Conservation (phyloP, 2,329 filamentous ascomycete species). For the Coniochaeta sp. region DNA sequence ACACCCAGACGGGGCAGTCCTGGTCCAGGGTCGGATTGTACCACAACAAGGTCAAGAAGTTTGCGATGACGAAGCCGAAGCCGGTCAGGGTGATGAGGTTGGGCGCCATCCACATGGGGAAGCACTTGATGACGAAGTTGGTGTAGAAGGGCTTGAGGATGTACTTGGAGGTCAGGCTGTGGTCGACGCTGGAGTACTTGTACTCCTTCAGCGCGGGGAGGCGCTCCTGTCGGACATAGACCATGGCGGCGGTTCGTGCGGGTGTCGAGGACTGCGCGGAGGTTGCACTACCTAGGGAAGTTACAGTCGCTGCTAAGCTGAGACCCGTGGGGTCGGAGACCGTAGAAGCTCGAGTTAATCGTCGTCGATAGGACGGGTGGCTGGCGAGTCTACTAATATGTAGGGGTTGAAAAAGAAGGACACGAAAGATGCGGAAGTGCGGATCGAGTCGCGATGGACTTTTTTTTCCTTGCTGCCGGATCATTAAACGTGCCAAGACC, state of each 20-base stretch:
- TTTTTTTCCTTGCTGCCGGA: no score
- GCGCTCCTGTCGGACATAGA: conserved; percentile 1
- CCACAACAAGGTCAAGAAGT: conserved; percentile 88
- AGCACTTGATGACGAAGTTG: conserved; percentile 86
- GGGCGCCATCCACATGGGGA: conserved; percentile 91
- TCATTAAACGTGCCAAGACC: no score
- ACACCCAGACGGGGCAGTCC: conserved; percentile 93
- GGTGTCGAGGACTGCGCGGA: no score
- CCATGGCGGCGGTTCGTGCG: neutral
- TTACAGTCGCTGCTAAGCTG: no score
- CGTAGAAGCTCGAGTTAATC: neutral
- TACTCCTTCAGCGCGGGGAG: conserved; percentile 54
- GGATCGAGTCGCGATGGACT: no score
- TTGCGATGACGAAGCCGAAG: conserved; percentile 82
- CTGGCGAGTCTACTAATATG: no score
- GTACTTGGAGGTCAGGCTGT: conserved; percentile 83
- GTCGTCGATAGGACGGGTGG: no score
- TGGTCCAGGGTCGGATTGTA: conserved; percentile 92
- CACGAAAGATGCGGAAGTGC: no score
- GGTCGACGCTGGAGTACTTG: conserved; percentile 91
- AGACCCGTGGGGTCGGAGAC: neutral
- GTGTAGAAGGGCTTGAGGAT: conserved; percentile 97
- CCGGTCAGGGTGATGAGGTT: conserved; percentile 84
- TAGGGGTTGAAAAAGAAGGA: no score
- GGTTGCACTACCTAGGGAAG: no score